A percentile compares a stretch with the other conserved stretches of the same genome.
Evolutionary conservation across 1,139 yeast genomes (phyloP).

Genomic region (Candida sp.): DNA sequence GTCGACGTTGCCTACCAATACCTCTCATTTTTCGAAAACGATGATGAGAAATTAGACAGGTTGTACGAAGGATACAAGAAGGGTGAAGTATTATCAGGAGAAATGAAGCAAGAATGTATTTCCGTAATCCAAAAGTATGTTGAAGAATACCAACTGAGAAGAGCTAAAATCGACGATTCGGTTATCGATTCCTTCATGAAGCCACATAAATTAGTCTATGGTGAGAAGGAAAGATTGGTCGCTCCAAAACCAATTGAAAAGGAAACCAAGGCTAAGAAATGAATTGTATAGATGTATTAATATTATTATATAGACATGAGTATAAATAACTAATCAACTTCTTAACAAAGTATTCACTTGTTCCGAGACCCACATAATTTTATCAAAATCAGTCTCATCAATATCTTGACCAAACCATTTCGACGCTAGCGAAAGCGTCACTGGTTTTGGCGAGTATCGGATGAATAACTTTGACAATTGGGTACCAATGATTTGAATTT

Average conservation of each 20-base stretch:
- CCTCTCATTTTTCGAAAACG: constrained; percentile 82
- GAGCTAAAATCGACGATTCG: constrained; percentile 66
- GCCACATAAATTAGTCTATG: constrained; percentile 79
- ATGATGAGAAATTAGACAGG: constrained; percentile 71
- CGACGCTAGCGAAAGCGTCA: constrained; percentile 35
- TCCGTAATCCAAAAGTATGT: constrained; percentile 78
- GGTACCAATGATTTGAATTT: constrained; percentile 39
- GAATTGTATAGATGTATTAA: constrained; percentile 1
- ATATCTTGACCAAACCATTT: constrained; percentile 43
- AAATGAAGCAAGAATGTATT: constrained; percentile 87
- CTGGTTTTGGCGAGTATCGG: constrained; percentile 1
- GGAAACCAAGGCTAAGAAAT: constrained; percentile 15
- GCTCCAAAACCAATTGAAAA: constrained; percentile 56
- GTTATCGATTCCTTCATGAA: constrained; percentile 73
- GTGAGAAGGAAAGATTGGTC: constrained; percentile 66
- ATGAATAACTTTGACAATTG: constrained; percentile 39
- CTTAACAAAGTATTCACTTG: constrained; percentile 23
- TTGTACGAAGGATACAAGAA: constrained; percentile 65
- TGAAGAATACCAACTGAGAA: constrained; percentile 73
- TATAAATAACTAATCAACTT: background rate
- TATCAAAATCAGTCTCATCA: constrained; percentile 34
- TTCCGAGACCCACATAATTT: constrained; percentile 36
- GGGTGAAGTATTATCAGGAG: constrained; percentile 90
- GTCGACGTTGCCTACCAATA: constrained; percentile 96
- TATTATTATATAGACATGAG: too few relatives aligned